Evolutionary conservation across 2,329 filamentous ascomycete species (phyloP).

Genomic region (Tricladium varicosporioides): DNA sequence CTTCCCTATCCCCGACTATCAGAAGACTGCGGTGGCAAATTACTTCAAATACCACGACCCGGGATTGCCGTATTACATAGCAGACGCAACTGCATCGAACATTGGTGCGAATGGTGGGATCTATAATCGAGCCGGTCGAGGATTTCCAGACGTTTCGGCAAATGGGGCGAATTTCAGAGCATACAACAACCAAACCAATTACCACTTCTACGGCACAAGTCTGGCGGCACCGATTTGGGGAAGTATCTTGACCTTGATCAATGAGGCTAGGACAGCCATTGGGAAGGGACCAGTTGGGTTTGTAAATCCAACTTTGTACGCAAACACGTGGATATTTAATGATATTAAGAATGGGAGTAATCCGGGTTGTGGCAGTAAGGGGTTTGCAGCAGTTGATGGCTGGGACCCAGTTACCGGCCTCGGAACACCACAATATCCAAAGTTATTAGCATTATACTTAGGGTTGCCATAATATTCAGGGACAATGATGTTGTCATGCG

Average conservation of each 20-base stretch:
- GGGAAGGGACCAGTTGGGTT: conserved; percentile 45
- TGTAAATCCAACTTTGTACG: conserved; percentile 60
- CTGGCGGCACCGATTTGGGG: conserved; percentile 41
- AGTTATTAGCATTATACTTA: no score
- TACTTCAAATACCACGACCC: conserved; percentile 30
- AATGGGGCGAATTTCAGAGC: conserved; percentile 40
- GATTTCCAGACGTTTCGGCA: conserved; percentile 47
- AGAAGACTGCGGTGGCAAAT: conserved; percentile 32
- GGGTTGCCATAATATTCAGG: no score
- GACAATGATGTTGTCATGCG: no score
- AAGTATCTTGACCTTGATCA: conserved; percentile 42
- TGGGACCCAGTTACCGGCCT: conserved; percentile 46
- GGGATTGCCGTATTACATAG: conserved; percentile 19
- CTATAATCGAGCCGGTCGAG: conserved; percentile 43
- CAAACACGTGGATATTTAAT: conserved; percentile 42
- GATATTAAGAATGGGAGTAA: conserved; percentile 39
- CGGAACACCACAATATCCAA: conserved; percentile 32
- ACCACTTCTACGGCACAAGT: conserved; percentile 49
- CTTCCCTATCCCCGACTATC: conserved; percentile 47
- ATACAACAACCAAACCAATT: conserved; percentile 41
- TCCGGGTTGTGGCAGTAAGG: conserved; percentile 33
- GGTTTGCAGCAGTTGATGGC: conserved; percentile 33
- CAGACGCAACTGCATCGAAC: conserved; percentile 13
- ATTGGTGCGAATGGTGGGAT: conserved; percentile 43
- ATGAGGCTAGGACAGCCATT: conserved; percentile 40